Base-by-base conservation (phyloP, 2,329 filamentous ascomycete species). In the Fusarium globosum region DNA sequence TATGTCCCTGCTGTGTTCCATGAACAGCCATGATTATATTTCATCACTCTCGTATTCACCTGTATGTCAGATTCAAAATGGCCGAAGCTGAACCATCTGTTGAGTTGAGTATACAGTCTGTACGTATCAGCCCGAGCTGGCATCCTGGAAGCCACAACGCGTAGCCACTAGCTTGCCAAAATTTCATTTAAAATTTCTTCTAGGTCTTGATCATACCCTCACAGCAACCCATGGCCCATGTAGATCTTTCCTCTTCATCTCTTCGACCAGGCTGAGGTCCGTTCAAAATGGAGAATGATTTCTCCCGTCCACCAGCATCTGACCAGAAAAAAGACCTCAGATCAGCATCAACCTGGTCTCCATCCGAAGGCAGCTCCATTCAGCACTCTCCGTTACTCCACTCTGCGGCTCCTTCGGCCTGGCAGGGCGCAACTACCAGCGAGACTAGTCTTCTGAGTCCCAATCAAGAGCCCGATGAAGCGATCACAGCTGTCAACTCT, bases 401-500 rank as follows among this genome's bases (percentile, higher is more conserved):
- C 11, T 26, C 3, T 36, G 4, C 20, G 10, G 6, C 7, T n/a
- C 23, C 41, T 21, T 30, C 23, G 14, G 11, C 8, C 14, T 51
- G 55, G 41, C 30, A 36, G 26, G 12, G 2, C 15, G 12, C 43
- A 12, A 18, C 33, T 3, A 49, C 20, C 4, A 61, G 28, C 15
- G 26, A 55, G 1, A 55, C 28, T 2, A 23, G 23, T 7, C n/a
- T 61, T 55, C 28, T 41, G 4, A n/a, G 5, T 6, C 13, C 28
- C 1, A 7, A 8, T 1, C n/a, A 18, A 21, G 21, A 41, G 14
- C 9, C 28, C 2, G 4, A 28, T 3, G 14, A 14, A 16, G 9
- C 18, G 0, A 20, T 2, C 7, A 21, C 36, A 2, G 13, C 10
- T 10, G 7, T 12, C 11, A 9, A 12, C 3, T 16, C 21, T 4